A percentile compares a stretch with the other conserved stretches of the same genome.
Evolutionary conservation across 352 stramenopile genomes (phyloP).

Genomic region (Globisporangium lucens): DNA sequence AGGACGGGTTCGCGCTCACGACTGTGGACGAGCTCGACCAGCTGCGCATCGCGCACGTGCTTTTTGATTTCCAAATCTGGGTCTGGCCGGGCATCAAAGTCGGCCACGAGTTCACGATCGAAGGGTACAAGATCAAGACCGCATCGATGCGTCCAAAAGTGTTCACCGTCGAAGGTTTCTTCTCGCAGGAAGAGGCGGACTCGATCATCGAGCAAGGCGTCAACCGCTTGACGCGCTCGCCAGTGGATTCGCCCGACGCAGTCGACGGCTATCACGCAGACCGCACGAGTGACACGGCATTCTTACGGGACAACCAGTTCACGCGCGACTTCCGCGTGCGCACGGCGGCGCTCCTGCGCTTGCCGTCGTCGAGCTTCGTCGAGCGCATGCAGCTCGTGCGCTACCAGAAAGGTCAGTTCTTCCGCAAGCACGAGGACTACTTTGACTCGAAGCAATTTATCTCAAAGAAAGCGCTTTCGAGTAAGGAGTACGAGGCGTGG

Average conservation of each 20-base stretch:
- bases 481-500: slow-evolving; percentile 43
- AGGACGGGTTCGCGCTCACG: slow-evolving; percentile 44
- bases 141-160: slow-evolving; percentile 58
- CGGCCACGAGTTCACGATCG: slow-evolving; percentile 49
- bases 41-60: slow-evolving; percentile 54
- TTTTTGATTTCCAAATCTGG: slow-evolving; percentile 72
- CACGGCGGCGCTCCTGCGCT: slow-evolving; percentile 41
- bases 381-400: slow-evolving; percentile 68
- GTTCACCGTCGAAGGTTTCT: slow-evolving; percentile 64
- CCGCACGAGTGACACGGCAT: slow-evolving; percentile 69
- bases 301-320: slow-evolving; percentile 59
- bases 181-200: slow-evolving; percentile 52
- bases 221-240: slow-evolving; percentile 46
- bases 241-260: slow-evolving; percentile 53
- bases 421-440: slow-evolving; percentile 76
- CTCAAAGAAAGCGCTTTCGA: slow-evolving; percentile 34
- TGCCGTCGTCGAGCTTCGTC: slow-evolving; percentile 45
- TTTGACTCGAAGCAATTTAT: slow-evolving; percentile 73
- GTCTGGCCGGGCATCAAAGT: slow-evolving; percentile 72
- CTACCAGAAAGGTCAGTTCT: slow-evolving; percentile 69
- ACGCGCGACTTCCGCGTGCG: slow-evolving; percentile 55
- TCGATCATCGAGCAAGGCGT: slow-evolving; percentile 50
- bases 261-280: slow-evolving; percentile 57
- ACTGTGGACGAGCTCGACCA: slow-evolving; percentile 31
- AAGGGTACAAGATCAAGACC: slow-evolving; percentile 56